Percentiles rank a stretch among this genome's conserved stretches.
Conservation (phyloP, 495 filamentous ascomycete genomes). For the Usnea hakonensis region DNA sequence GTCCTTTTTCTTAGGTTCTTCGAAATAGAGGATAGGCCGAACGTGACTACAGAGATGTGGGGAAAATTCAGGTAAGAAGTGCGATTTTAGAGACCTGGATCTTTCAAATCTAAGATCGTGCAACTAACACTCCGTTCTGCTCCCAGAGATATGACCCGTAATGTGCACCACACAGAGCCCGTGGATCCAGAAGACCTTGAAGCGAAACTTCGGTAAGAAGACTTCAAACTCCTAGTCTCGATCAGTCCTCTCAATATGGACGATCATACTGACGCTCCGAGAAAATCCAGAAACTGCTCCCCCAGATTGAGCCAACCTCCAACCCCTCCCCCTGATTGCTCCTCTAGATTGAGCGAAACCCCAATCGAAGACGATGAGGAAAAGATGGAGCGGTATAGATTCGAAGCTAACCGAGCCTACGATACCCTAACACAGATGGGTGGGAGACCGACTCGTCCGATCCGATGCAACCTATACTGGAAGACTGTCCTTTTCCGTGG, state of each 20-base stretch:
- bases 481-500: not conserved
- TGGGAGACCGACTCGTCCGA: not conserved
- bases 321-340: not conserved
- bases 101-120: constrained; percentile 8
- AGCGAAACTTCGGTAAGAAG: not conserved
- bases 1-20: too few species aligned
- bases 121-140: not conserved
- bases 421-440: not conserved
- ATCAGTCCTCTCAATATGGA: constrained; percentile 2
- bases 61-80: constrained; percentile 1
- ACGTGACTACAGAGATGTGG: constrained; percentile 3
- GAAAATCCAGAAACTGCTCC: constrained; percentile 5
- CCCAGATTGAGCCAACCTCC: not conserved
- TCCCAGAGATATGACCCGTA: not conserved
- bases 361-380: not conserved
- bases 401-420: not conserved
- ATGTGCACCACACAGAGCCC: not conserved
- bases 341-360: not conserved
- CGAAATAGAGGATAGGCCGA: not conserved
- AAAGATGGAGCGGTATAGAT: not conserved
- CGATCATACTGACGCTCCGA: constrained; percentile 1
- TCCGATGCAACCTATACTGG: not conserved
- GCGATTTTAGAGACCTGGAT: not conserved
- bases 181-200: constrained; percentile 1
- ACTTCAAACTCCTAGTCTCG: not conserved